Evolutionary conservation across 192 early-diverging fungal genomes (phyloP).

Genomic region (Rhizophagus clarus): DNA sequence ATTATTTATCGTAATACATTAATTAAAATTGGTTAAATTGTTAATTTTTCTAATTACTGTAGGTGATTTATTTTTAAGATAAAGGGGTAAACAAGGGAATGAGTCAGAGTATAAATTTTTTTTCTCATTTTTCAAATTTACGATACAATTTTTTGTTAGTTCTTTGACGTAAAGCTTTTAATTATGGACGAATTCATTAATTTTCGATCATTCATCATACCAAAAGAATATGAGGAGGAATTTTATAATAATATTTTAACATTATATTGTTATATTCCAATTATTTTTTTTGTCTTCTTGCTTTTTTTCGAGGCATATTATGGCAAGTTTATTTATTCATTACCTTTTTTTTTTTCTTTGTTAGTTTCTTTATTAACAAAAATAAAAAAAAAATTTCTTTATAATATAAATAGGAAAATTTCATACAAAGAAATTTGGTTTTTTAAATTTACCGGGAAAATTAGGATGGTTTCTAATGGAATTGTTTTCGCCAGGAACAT

Average conservation of each 20-base stretch:
- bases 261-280: slow-evolving; percentile 30
- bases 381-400: neutral
- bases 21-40: too few species aligned
- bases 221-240: neutral
- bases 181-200: too few species aligned
- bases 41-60: too few species aligned
- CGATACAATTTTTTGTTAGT: too few species aligned
- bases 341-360: neutral
- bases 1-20: too few species aligned
- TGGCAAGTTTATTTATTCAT: slow-evolving; percentile 21
- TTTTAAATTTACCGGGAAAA: slow-evolving; percentile 34
- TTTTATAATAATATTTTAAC: slow-evolving; percentile 18
- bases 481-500: slow-evolving; percentile 35
- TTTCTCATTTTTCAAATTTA: too few species aligned
- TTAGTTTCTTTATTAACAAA: neutral
- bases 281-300: slow-evolving; percentile 15
- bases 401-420: slow-evolving; percentile 24
- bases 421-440: slow-evolving; percentile 3
- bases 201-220: neutral
- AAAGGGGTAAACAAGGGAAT: too few species aligned
- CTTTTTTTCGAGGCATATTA: slow-evolving; percentile 36
- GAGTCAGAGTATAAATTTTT: too few species aligned
- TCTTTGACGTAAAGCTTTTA: too few species aligned
- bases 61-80: too few species aligned
- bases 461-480: slow-evolving; percentile 45